These are phyloP conservation scores for Rosa lucieae DNA, from an alignment of 306 rosid species.

Conservation along the genomic window DNA sequence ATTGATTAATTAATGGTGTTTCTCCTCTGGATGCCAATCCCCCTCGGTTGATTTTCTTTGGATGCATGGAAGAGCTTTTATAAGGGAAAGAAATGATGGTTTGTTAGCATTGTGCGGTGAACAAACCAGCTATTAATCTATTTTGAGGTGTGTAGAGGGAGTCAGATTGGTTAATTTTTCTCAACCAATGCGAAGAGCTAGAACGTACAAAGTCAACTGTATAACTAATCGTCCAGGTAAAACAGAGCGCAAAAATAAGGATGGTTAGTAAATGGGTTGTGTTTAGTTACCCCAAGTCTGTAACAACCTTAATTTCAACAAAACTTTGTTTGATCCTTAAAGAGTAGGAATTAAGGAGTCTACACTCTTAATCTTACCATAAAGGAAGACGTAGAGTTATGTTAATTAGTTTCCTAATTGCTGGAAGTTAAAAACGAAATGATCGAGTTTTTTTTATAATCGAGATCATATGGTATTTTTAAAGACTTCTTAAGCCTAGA, in stretches of 20 bases:
- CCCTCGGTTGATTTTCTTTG: slow-evolving; percentile 14
- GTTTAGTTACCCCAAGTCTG: neutral
- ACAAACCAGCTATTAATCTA: neutral
- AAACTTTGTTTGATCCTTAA: neutral
- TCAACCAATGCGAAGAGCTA: neutral
- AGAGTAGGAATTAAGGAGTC: too few species aligned
- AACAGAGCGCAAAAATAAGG: too few species aligned
- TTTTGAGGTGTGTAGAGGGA: slow-evolving; percentile 4
- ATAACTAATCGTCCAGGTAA: neutral
- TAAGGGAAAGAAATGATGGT: neutral
- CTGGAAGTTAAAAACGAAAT: too few species aligned
- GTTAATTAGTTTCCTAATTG: too few species aligned
- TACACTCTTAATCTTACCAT: too few species aligned
- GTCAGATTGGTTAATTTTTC: slow-evolving; percentile 6
- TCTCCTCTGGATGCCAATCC: neutral
- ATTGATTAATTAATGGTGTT: slow-evolving; percentile 7
- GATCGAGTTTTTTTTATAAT: too few species aligned
- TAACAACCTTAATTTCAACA: neutral
- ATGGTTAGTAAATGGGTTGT: too few species aligned
- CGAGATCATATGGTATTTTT: too few species aligned
- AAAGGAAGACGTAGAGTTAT: too few species aligned
- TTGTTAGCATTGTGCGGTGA: slow-evolving; percentile 5
- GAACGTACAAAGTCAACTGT: neutral
- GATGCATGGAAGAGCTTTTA: neutral
- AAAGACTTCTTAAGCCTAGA: too few species aligned